Evolutionary conservation across 2,329 filamentous ascomycete genomes (phyloP).

Genomic region (Ophiocordyceps sinensis): DNA sequence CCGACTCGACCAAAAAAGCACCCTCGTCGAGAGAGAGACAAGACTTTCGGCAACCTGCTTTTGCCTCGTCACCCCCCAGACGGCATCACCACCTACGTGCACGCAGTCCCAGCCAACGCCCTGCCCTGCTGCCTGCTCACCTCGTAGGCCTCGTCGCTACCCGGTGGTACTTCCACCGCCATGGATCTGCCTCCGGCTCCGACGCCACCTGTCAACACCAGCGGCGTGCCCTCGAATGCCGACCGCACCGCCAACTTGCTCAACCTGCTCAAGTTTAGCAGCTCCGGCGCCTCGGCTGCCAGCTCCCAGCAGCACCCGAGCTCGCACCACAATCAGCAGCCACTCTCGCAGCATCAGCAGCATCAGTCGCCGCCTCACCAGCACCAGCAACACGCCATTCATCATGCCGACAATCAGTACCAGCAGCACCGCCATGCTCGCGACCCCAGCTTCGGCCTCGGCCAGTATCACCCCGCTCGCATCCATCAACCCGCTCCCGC

Average conservation of each 20-base stretch:
- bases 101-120: no score
- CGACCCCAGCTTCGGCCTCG: conserved; percentile 7
- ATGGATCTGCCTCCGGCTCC: conserved; percentile 36
- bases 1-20: no score
- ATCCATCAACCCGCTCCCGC: conserved; percentile 44
- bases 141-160: neutral
- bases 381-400: conserved; percentile 6
- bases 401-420: conserved; percentile 6
- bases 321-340: conserved; percentile 12
- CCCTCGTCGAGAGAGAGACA: no score
- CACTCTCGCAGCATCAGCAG: conserved; percentile 10
- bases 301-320: conserved; percentile 15
- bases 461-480: conserved; percentile 17
- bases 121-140: neutral
- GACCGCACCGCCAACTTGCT: conserved; percentile 42
- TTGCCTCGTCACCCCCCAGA: no score
- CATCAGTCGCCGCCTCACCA: conserved; percentile 14
- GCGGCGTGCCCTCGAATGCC: conserved; percentile 21
- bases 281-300: conserved; percentile 15
- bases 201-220: conserved; percentile 28
- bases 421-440: conserved; percentile 8
- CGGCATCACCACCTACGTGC: no score
- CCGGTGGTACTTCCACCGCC: conserved; percentile 1
- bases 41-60: no score
- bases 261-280: conserved; percentile 47